These are phyloP conservation scores for Syncephalastrum monosporum DNA, from an alignment of 371 early-diverging fungal species.

Conservation along the genomic window DNA sequence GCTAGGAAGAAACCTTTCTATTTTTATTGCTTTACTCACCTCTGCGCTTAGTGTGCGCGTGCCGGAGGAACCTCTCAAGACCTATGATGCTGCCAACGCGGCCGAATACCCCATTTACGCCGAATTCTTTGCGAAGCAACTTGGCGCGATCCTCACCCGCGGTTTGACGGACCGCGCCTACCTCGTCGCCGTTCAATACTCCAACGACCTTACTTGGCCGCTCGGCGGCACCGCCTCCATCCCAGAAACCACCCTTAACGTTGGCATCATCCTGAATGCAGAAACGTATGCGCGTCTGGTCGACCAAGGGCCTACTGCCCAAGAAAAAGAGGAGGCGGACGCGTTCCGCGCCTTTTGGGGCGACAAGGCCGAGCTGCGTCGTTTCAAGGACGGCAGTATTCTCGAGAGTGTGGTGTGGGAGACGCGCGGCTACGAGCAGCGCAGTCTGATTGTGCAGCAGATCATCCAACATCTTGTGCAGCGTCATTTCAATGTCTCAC, in stretches of 20 bases:
- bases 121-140: conserved; percentile 44
- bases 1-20: neutral
- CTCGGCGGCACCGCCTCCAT: conserved; percentile 19
- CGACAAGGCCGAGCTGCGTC: conserved; percentile 74
- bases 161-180: conserved; percentile 71
- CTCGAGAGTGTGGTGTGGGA: conserved; percentile 82
- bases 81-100: conserved; percentile 47
- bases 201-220: conserved; percentile 30
- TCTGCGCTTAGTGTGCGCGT: conserved; percentile 10
- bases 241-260: conserved; percentile 17
- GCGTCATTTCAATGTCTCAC: conserved; percentile 60
- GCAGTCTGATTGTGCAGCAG: conserved; percentile 75
- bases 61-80: conserved; percentile 13
- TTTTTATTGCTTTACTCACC: conserved; percentile 1
- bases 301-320: conserved; percentile 79
- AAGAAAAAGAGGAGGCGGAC: conserved; percentile 58
- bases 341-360: conserved; percentile 87
- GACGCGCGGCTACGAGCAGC: conserved; percentile 66
- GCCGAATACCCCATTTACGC: conserved; percentile 62
- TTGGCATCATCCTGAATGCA: conserved; percentile 75
- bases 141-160: conserved; percentile 55
- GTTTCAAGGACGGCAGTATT: conserved; percentile 89
- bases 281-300: conserved; percentile 68
- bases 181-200: conserved; percentile 52
- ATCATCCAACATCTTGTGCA: conserved; percentile 77